These are phyloP conservation scores for Arabis hirsuta DNA, from an alignment of 345 rosid species.

Conservation along the genomic window DNA sequence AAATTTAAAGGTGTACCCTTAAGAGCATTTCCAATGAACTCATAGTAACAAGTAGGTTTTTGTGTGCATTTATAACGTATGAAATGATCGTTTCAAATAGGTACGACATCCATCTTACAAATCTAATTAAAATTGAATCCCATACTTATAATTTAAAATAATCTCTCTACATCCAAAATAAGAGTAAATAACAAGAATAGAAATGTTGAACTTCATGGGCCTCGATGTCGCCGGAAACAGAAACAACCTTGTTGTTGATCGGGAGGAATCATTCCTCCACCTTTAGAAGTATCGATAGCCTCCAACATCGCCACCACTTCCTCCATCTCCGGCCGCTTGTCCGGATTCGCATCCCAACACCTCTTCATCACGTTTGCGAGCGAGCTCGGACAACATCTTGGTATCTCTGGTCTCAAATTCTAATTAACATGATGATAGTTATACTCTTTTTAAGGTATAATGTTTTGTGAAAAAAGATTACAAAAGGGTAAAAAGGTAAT, in stretches of 20 bases:
- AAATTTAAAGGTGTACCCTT: conserved; percentile 11
- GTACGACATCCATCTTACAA: conserved; percentile 32
- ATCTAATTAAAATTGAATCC: conserved; percentile 25
- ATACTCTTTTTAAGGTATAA: too few relatives aligned
- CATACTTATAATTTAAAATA: not conserved
- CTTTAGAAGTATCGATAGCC: conserved; percentile 88
- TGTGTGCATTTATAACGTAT: conserved; percentile 18
- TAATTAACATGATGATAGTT: conserved; percentile 12
- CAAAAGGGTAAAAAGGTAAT: not conserved
- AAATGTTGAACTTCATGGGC: conserved; percentile 56
- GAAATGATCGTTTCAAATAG: conserved; percentile 24
- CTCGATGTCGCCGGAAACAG: conserved; percentile 75
- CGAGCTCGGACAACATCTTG: conserved; percentile 91
- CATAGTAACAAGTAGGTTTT: not conserved
- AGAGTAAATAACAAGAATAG: conserved; percentile 2
- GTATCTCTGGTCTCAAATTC: conserved; percentile 98
- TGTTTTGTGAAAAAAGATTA: too few relatives aligned
- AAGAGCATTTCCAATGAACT: not conserved
- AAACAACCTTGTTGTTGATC: conserved; percentile 88
- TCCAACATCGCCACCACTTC: conserved; percentile 87
- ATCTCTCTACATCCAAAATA: conserved; percentile 16
- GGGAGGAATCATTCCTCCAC: conserved; percentile 92
- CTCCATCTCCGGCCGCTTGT: conserved; percentile 93
- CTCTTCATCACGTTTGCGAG: conserved; percentile 92
- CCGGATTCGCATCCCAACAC: conserved; percentile 98